These are phyloP conservation scores for Syzygium malaccense DNA, from an alignment of 441 rosid species.

Conservation along the genomic window DNA sequence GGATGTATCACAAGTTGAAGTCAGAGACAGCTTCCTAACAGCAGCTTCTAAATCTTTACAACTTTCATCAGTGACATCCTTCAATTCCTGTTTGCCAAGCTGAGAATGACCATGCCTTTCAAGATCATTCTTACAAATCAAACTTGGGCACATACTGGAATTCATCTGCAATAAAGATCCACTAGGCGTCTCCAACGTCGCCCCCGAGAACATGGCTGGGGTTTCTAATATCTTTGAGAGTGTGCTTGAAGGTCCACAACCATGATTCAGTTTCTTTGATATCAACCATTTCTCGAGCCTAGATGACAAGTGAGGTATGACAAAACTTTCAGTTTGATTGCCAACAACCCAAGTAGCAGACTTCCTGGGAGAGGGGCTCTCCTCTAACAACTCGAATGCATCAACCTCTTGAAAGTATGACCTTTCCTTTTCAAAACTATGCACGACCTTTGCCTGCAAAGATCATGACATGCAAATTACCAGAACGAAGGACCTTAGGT, in stretches of 20 bases:
- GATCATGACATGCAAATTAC: background rate
- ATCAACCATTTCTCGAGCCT: constrained; percentile 76
- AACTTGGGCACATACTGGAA: constrained; percentile 18
- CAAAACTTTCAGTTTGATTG: constrained; percentile 27
- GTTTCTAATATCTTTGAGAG: constrained; percentile 74
- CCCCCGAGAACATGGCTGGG: constrained; percentile 25
- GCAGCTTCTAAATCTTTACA: constrained; percentile 48
- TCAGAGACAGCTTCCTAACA: constrained; percentile 58
- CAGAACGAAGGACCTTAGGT: background rate
- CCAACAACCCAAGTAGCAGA: constrained; percentile 52
- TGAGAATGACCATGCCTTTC: constrained; percentile 14
- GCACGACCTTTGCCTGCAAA: constrained; percentile 42
- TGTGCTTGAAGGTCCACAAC: constrained; percentile 62
- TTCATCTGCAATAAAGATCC: constrained; percentile 15
- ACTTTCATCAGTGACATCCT: constrained; percentile 9
- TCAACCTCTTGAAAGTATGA: constrained; percentile 81
- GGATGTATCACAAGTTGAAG: constrained; percentile 32
- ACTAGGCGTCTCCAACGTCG: constrained; percentile 36
- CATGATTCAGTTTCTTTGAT: constrained; percentile 44
- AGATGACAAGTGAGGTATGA: constrained; percentile 47
- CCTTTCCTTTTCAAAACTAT: constrained; percentile 58
- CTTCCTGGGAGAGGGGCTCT: constrained; percentile 92
- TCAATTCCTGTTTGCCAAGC: constrained; percentile 7
- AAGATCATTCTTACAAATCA: constrained; percentile 13
- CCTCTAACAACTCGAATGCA: constrained; percentile 87